Base-by-base conservation (phyloP, 2,329 filamentous ascomycete genomes). In the Neofusicoccum umdonicola region DNA sequence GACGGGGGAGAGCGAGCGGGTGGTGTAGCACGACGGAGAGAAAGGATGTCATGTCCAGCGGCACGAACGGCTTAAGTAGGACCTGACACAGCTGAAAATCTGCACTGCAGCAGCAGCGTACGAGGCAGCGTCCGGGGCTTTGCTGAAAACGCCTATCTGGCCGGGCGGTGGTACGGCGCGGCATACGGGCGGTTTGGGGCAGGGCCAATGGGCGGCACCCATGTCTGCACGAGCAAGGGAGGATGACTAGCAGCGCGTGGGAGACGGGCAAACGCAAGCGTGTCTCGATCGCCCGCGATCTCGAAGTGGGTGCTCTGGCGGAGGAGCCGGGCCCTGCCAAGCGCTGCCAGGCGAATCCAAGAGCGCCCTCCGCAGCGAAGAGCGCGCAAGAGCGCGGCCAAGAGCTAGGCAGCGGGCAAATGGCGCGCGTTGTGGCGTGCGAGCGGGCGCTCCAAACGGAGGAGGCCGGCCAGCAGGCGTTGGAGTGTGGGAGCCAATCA, bases 191-290 rank as follows among this genome's bases (percentile, higher is more conserved):
- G 37, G 7, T 9, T 15, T 39, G 37, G 22, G 7, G n/a, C 19
- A n/a, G 41, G 17, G 47, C 61, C 61, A 63, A 63, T 63, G 37
- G 17, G 41, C 11, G 19, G 9, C 5, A n/a, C 15, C 39, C 35
- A 54, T 45, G 5, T 19, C 31, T 54, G 61, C 61, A 63, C 61
- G 61, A 63, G 61, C 61, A 63, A 27, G 61, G 31, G 7, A 45
- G 15, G 41, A 54, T 63, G 61, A 63, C 61, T 63, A 63, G 61
- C 4, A 9, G 13, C 3, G 27, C n/a, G n/a, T 15, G 15, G 51
- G 34, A 56, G 35, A 3, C 15, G 12, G 42, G 42, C 42, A 39
- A 19, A 52, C 2, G n/a, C 31, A 11, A 15, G 15, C 13, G 52
- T 9, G 31, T 47, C 54, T 47, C 15, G 39, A 35, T 37, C 41